Percentiles rank a stretch among this genome's conserved stretches.
phyloP scores from a whole-genome alignment of 2,329 filamentous ascomycete species.

The Exophiala phaeomuriformis region DNA sequence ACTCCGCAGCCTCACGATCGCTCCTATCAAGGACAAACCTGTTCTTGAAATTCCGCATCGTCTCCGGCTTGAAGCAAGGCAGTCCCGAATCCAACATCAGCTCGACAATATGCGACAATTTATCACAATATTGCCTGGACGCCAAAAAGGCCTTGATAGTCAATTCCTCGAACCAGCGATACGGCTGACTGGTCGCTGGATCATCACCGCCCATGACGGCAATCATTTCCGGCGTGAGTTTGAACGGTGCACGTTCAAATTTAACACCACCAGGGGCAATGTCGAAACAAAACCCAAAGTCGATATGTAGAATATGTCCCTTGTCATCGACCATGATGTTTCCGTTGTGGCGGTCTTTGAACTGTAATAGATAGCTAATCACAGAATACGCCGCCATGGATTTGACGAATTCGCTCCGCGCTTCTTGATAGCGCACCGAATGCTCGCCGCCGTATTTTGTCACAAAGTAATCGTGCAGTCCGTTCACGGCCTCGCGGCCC shows the following conservation, averaged over 20 bases:
- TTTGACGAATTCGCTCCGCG: constrained; percentile 95
- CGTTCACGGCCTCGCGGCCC: constrained; percentile 93
- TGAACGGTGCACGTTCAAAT: constrained; percentile 97
- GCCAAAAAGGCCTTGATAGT: constrained; percentile 94
- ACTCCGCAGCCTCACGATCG: constrained; percentile 89
- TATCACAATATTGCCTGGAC: constrained; percentile 74
- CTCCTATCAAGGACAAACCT: constrained; percentile 86
- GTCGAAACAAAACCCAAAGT: constrained; percentile 99
- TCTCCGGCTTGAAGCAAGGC: constrained; percentile 96
- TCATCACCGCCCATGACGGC: constrained; percentile 80
- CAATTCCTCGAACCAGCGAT: constrained; percentile 93
- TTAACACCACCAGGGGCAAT: constrained; percentile 95
- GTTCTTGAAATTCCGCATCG: constrained; percentile 83
- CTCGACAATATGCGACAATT: constrained; percentile 80
- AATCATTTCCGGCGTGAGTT: constrained; percentile 94
- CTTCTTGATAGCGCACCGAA: constrained; percentile 87
- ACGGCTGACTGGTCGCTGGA: constrained; percentile 69
- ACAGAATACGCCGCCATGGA: constrained; percentile 98
- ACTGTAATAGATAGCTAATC: constrained; percentile 92
- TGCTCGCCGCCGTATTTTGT: constrained; percentile 97
- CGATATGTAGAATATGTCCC: constrained; percentile 95
- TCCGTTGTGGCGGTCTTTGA: constrained; percentile 98
- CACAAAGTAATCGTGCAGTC: constrained; percentile 95
- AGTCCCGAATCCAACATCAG: constrained; percentile 95
- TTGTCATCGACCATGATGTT: constrained; percentile 99